These are phyloP conservation scores for Astrephomene gubernaculifera DNA, from an alignment of 139 green algal genomes.

Conservation along the genomic window DNA sequence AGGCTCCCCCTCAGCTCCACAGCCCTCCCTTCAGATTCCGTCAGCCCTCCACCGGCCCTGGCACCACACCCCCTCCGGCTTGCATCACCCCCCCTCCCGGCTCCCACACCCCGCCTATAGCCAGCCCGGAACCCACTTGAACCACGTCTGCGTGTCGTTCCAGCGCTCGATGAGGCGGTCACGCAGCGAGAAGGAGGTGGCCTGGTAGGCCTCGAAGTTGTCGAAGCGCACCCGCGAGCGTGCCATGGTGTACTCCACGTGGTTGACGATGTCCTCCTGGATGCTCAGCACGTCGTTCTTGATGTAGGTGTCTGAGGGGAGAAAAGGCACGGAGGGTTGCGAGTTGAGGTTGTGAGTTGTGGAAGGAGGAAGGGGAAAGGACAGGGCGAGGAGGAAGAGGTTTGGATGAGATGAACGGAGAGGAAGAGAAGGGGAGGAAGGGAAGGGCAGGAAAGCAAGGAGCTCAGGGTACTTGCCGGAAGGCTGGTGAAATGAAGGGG, in stretches of 20 bases:
- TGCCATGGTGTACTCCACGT: constrained; percentile 99
- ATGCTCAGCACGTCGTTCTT: constrained; percentile 96
- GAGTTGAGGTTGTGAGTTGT: not conserved
- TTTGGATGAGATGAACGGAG: too few species aligned
- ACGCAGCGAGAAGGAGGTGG: constrained; percentile 86
- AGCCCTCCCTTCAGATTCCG: too few species aligned
- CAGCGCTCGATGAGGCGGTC: constrained; percentile 98
- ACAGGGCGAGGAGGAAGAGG: not conserved
- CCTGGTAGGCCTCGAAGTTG: constrained; percentile 92
- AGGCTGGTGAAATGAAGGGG: too few species aligned
- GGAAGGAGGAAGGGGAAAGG: not conserved
- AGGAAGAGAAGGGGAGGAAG: too few species aligned
- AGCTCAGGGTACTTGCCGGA: too few species aligned
- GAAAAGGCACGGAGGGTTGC: too few species aligned
- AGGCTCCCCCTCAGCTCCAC: too few species aligned
- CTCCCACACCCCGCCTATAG: too few species aligned
- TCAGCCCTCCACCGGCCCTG: too few species aligned
- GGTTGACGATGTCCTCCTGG: constrained; percentile 96
- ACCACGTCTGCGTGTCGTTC: constrained; percentile 98
- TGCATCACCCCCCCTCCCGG: not conserved
- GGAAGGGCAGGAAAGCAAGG: too few species aligned
- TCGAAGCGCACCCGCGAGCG: constrained; percentile 95
- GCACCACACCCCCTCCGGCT: too few species aligned
- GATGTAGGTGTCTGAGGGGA: constrained; percentile 94
- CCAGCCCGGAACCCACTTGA: constrained; percentile 74